Evolutionary conservation across 306 rosid genomes (phyloP).

Genomic region (Pterocarpus santalinus): DNA sequence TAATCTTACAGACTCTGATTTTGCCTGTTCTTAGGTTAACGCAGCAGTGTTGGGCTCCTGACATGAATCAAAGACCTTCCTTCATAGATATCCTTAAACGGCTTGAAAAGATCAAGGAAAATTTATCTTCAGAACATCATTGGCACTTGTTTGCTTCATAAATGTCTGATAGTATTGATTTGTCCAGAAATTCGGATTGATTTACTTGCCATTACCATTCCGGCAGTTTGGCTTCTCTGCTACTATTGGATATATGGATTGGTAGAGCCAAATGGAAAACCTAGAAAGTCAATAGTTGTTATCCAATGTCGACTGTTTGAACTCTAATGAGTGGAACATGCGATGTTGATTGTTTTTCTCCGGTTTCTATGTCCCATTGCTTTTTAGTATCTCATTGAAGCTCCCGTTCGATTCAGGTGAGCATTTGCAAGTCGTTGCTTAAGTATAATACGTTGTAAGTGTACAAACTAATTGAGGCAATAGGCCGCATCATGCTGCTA

Average conservation of each 20-base stretch:
- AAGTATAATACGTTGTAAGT: constrained; percentile 41
- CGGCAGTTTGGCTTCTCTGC: constrained; percentile 33
- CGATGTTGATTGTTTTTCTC: constrained; percentile 37
- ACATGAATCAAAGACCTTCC: constrained; percentile 85
- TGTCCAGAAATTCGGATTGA: constrained; percentile 48
- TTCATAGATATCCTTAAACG: constrained; percentile 92
- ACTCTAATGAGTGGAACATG: constrained; percentile 40
- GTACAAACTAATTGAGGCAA: constrained; percentile 45
- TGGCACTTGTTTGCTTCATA: constrained; percentile 80
- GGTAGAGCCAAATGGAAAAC: constrained; percentile 49
- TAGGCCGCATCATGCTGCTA: constrained; percentile 38
- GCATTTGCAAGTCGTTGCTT: constrained; percentile 32
- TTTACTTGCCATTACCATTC: constrained; percentile 51
- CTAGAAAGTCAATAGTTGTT: constrained; percentile 36
- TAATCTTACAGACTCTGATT: constrained; percentile 31
- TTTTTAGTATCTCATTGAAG: constrained; percentile 23
- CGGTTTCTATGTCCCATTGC: constrained; percentile 29
- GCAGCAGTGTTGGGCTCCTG: constrained; percentile 85
- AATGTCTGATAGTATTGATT: constrained; percentile 35
- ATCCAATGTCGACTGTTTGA: constrained; percentile 42
- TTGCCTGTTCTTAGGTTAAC: constrained; percentile 69
- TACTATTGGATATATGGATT: constrained; percentile 54
- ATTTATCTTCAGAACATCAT: constrained; percentile 71
- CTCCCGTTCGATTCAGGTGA: constrained; percentile 36
- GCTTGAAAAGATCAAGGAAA: constrained; percentile 89